A percentile compares a stretch with the other conserved stretches of the same genome.
Conservation (phyloP, 257 asterid species). For the Cordia subcordata region DNA sequence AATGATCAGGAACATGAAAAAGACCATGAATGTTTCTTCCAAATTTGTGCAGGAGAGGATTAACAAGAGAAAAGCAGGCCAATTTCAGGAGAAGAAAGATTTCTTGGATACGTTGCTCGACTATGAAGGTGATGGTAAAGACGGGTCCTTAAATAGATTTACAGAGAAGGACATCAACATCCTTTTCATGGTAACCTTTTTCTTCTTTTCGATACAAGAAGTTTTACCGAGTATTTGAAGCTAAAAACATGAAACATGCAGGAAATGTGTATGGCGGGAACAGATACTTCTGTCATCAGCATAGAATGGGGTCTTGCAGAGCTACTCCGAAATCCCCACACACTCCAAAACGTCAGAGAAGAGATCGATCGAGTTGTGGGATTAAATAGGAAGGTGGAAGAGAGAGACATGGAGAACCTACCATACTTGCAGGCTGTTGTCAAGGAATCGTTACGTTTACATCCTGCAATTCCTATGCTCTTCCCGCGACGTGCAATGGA, state of each 20-base stretch:
- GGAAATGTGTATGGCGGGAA: slow-evolving; percentile 7
- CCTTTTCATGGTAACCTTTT: too few species aligned
- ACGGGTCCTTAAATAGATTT: too few species aligned
- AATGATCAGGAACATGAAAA: slow-evolving; percentile 1
- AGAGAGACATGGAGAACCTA: background rate
- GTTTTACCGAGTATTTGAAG: too few species aligned
- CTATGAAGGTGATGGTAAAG: too few species aligned
- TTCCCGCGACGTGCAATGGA: slow-evolving; percentile 7
- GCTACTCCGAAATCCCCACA: slow-evolving; percentile 2
- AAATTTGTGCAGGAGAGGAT: slow-evolving; percentile 6
- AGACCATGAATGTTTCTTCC: background rate
- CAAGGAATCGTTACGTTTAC: slow-evolving; percentile 13
- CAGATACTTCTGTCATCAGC: slow-evolving; percentile 1
- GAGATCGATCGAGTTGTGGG: background rate
- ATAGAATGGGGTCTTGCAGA: slow-evolving; percentile 15
- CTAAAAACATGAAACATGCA: background rate
- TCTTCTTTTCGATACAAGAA: too few species aligned
- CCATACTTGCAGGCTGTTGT: slow-evolving; percentile 11
- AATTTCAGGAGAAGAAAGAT: background rate
- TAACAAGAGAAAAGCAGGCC: too few species aligned
- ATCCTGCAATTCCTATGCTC: slow-evolving; percentile 15
- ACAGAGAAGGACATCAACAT: background rate
- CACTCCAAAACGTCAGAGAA: background rate
- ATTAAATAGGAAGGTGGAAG: background rate
- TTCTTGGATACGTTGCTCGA: slow-evolving; percentile 14